These are phyloP conservation scores for Mollisia scopiformis DNA, from an alignment of 2,329 filamentous ascomycete species.

Conservation along the genomic window DNA sequence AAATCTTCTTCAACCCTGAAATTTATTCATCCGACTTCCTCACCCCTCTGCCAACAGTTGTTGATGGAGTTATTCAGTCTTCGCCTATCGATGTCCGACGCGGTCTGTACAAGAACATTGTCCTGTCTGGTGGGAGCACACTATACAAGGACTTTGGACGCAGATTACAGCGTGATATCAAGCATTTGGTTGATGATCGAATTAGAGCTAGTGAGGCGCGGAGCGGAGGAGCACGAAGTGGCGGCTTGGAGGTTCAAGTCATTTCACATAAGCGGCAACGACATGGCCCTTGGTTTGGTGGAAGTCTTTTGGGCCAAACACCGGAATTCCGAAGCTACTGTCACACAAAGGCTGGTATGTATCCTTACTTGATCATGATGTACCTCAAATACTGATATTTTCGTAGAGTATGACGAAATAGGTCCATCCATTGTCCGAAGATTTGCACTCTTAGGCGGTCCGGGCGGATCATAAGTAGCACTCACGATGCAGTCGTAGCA, in stretches of 20 bases:
- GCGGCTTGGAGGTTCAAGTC: constrained; percentile 94
- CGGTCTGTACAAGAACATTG: constrained; percentile 99
- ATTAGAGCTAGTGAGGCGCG: constrained; percentile 90
- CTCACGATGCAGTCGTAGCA: neutral
- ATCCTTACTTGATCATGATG: neutral
- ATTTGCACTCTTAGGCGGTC: constrained; percentile 91
- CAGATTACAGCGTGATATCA: constrained; percentile 94
- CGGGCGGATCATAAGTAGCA: constrained; percentile 68
- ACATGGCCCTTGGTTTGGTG: constrained; percentile 98
- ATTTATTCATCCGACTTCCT: constrained; percentile 99
- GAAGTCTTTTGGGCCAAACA: constrained; percentile 93
- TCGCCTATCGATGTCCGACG: constrained; percentile 96
- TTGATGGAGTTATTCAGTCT: constrained; percentile 95
- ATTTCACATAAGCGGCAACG: constrained; percentile 97
- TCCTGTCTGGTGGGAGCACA: constrained; percentile 94
- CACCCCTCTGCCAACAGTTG: constrained; percentile 90
- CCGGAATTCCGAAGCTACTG: constrained; percentile 99
- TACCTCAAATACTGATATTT: neutral
- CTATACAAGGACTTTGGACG: constrained; percentile 98
- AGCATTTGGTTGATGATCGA: constrained; percentile 89
- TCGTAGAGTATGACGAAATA: constrained; percentile 31
- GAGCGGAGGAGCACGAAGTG: constrained; percentile 86
- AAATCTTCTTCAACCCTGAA: constrained; percentile 99
- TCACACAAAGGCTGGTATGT: constrained; percentile 75
- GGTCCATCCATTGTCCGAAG: constrained; percentile 90